A percentile compares a stretch with the other conserved stretches of the same genome.
phyloP scores from a whole-genome alignment of 2,329 filamentous ascomycete genomes.

The Neonectria ditissima region DNA sequence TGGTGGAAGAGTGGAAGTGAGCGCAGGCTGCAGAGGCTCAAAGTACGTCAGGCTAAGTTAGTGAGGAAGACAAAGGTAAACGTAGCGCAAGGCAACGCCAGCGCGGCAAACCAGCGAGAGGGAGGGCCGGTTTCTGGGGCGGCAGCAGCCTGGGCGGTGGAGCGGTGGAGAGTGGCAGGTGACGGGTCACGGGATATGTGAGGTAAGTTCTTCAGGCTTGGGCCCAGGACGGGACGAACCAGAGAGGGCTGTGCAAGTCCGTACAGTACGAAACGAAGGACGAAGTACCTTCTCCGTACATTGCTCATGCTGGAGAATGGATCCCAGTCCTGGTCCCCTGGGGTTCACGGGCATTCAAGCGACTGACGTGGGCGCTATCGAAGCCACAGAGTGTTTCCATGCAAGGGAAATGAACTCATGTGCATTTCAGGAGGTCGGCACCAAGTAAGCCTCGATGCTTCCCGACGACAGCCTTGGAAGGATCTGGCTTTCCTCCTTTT shows the following conservation, averaged over 20 bases:
- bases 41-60: slow-evolving; percentile 54
- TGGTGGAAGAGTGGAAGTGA: slow-evolving; percentile 47
- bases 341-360: neutral
- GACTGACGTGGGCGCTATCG: slow-evolving; percentile 9
- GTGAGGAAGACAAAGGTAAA: slow-evolving; percentile 50
- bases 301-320: slow-evolving; percentile 7
- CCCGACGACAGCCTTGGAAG: neutral
- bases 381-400: neutral
- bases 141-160: slow-evolving; percentile 27
- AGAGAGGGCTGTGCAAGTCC: slow-evolving; percentile 18
- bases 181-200: slow-evolving; percentile 45
- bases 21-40: slow-evolving; percentile 45
- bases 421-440: slow-evolving; percentile 9
- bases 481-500: neutral
- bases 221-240: neutral
- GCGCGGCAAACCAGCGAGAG: slow-evolving; percentile 31
- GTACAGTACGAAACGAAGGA: neutral
- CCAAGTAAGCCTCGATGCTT: slow-evolving; percentile 1
- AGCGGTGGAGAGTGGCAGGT: slow-evolving; percentile 42
- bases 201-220: neutral
- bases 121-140: slow-evolving; percentile 12
- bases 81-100: slow-evolving; percentile 47
- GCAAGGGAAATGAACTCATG: slow-evolving; percentile 13
- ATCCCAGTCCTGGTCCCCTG: slow-evolving; percentile 11
- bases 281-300: neutral